These are phyloP conservation scores for Aegilops speltoides DNA, from an alignment of 176 grass and related monocot species.

Conservation along the genomic window DNA sequence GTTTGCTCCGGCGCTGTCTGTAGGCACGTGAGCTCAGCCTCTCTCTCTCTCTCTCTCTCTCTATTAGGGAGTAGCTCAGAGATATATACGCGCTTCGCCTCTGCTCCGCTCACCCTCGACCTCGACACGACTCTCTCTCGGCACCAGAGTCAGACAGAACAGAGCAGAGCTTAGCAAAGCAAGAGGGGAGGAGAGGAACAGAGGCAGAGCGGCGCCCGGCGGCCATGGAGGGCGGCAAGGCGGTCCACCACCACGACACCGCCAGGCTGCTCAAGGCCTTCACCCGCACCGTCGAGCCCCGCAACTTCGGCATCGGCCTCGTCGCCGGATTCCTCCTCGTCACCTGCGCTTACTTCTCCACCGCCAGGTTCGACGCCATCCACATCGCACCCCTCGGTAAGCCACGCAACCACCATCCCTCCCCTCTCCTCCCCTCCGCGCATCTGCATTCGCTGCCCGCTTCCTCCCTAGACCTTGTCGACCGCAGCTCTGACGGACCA, in stretches of 20 bases:
- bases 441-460: neutral
- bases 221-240: conserved; percentile 49
- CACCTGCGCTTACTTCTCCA: conserved; percentile 77
- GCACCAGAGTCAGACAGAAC: no score
- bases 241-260: conserved; percentile 21
- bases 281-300: conserved; percentile 49
- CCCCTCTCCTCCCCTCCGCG: neutral
- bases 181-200: neutral
- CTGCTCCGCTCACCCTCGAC: neutral
- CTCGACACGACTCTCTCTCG: neutral
- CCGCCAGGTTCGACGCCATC: conserved; percentile 61
- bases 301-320: conserved; percentile 50
- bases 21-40: no score
- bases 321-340: conserved; percentile 60
- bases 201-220: neutral
- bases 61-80: neutral
- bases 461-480: neutral
- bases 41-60: no score
- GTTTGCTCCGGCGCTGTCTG: no score
- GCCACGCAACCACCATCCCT: neutral
- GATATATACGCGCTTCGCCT: neutral
- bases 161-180: no score
- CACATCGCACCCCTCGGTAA: conserved; percentile 38
- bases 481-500: neutral
- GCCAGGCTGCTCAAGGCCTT: conserved; percentile 50